These are phyloP conservation scores for Heterobasidion occidentale DNA, from an alignment of 1,284 basidiomycete genomes.

Conservation along the genomic window DNA sequence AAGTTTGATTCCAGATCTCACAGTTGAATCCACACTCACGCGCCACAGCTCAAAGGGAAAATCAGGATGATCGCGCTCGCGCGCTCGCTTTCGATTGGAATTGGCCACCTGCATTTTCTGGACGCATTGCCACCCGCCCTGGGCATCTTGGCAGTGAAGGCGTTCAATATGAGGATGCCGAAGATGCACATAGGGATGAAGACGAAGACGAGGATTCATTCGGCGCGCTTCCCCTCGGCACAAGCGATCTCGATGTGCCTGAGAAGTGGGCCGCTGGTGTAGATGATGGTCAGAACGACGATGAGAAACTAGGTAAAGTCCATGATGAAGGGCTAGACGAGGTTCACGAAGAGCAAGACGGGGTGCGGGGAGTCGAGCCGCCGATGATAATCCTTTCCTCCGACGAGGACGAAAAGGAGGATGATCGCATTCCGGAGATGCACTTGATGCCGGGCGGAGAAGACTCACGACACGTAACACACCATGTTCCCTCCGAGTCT, in stretches of 20 bases:
- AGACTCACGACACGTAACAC: background rate
- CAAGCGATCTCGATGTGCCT: conserved; percentile 16
- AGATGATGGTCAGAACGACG: conserved; percentile 9
- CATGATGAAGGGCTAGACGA: background rate
- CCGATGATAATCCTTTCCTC: background rate
- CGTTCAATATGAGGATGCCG: conserved; percentile 12
- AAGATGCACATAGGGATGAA: conserved; percentile 11
- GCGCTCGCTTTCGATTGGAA: conserved; percentile 23
- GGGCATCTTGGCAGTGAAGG: conserved; percentile 15
- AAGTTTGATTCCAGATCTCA: too few species aligned
- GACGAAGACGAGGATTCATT: conserved; percentile 19
- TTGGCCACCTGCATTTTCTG: conserved; percentile 27
- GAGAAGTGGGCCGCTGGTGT: conserved; percentile 6
- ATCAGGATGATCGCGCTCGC: too few species aligned
- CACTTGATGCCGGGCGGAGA: background rate
- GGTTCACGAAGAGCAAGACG: background rate
- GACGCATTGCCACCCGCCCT: conserved; percentile 17
- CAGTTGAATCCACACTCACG: too few species aligned
- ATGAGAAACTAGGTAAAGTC: conserved; percentile 3
- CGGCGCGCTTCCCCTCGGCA: conserved; percentile 13
- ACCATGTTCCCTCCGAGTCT: background rate
- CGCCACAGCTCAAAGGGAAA: too few species aligned
- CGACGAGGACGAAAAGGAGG: background rate
- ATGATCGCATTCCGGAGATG: background rate
- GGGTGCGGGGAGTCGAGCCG: background rate